Evolutionary conservation across 345 rosid genomes (phyloP).

Genomic region (Acer saccharum): DNA sequence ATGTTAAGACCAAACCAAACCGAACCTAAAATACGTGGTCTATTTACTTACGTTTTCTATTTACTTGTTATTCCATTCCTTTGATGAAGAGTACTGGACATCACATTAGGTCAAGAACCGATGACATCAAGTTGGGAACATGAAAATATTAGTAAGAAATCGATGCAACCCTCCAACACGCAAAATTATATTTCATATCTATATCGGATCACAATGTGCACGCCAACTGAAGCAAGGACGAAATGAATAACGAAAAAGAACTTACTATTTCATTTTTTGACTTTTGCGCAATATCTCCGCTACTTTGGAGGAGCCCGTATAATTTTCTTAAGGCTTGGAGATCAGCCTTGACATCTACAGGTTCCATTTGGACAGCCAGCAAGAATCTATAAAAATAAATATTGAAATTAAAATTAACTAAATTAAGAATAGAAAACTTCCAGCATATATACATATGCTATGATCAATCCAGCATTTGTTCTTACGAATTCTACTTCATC

Average conservation of each 20-base stretch:
- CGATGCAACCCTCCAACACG: not conserved
- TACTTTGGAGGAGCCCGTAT: conserved; percentile 37
- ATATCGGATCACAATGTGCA: not conserved
- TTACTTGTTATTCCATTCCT: not conserved
- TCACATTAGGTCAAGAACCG: not conserved
- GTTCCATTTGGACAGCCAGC: conserved; percentile 23
- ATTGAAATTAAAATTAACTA: not conserved
- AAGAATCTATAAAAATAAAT: not conserved
- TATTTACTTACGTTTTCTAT: too few species aligned
- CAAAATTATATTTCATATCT: not conserved
- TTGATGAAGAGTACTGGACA: not conserved
- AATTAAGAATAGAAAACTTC: not conserved
- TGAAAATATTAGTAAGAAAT: not conserved
- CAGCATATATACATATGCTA: too few species aligned
- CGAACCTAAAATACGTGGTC: too few species aligned
- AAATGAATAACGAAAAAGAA: not conserved
- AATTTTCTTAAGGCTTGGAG: conserved; percentile 53
- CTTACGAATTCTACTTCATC: too few species aligned
- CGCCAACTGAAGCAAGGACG: not conserved
- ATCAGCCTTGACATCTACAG: conserved; percentile 35
- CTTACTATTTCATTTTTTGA: conserved; percentile 34
- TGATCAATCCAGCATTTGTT: too few species aligned
- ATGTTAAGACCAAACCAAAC: too few species aligned
- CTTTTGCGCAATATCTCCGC: conserved; percentile 16
- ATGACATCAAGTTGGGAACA: not conserved